Evolutionary conservation across 331 rosid species (phyloP), one percentile per base, ranked within the genome.

Genomic region (Pyrus hybrid): DNA sequence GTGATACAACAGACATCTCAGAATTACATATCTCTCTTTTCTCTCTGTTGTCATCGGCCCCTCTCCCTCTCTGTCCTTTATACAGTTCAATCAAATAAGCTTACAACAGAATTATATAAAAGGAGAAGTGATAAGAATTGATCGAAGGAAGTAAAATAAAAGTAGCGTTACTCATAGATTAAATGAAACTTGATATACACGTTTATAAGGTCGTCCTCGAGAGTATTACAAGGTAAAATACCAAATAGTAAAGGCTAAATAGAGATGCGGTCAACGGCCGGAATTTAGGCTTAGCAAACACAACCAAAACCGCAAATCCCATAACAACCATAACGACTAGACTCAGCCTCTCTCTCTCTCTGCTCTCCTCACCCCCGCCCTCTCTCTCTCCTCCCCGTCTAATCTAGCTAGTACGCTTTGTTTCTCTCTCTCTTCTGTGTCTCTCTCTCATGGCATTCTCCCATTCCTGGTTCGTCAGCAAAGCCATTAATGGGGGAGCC

Each of bases 401-500:
- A 16, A 47, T 47, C 54, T 37, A 37, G 45, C 45, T 35, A 37
- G 45, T 37, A 37, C 13, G 45, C 45, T 37, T 37, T 37, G 12
- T 35, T 2, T 22, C 81, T n/a, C 76, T 8, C 70, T n/a, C 74
- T 29, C 70, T 37, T 72, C 56, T 49, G n/a, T 21, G 2, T 26
- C 67, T 7, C 72, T 53, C 76, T 43, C 81, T 70, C 76, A 70
- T 77, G 76, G 70, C 41, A 64, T 7, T 80, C 83, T 64, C 71
- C 63, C 81, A 33, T 68, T 60, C 75, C 32, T 58, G 69, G 80
- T 77, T 7, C 67, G 33, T 57, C 71, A 75, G 67, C 35, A 83
- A 41, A 75, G 32, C 81, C 77, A 53, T 73, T 74, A 43, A 83
- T 83, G 87, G 87, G 82, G 81, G 84, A 83, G 76, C 71, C 84